Evolutionary conservation across 164 flowering plant species (phyloP), one percentile per base, ranked within the genome.

Genomic region (Vitis riparia): DNA sequence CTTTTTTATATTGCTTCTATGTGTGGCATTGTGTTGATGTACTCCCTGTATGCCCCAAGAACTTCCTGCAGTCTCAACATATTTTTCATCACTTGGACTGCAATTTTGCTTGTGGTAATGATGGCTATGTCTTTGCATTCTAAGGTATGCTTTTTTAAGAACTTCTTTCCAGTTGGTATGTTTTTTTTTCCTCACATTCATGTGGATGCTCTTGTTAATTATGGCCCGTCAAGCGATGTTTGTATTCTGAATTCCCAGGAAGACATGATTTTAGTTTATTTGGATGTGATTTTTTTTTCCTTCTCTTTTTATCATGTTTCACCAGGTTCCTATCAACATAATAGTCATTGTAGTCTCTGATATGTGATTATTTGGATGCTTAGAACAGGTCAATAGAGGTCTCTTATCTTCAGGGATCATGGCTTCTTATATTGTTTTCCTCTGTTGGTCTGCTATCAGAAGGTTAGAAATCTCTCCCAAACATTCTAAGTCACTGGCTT

Each of bases 391-490:
- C 8, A 90, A 92, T 66, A 85, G 85, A 77, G 97, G 97, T 16
- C 89, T 91, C 67, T 76, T 94, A 60, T 91, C 98, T 65, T 88
- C 98, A 29, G 97, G 97, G 66, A 86, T 94, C 53, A 92, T 94
- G 97, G 92, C 92, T 55, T 78, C 89, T 2, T 92, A 94, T 63
- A 70, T 89, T 71, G 92, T 92, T 67, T 94, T 87, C 78, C 89
- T 94, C 47, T 94, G 97, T 69, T 94, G 98, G 98, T 87, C 88
- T 77, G 97, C 98, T 59, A 84, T 94, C 62, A 81, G 92, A 84
- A 94, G 98, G 97, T 89, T 55, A 70, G 74, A 47, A 51, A 30
- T 59, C 49, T 59, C 49, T 9, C 64, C 48, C 60, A 5, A 11
- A 44, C 14, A 3, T 16, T 59, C 27, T 1, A 23, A 23, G 27